A percentile compares a stretch with the other conserved stretches of the same genome.
These are phyloP conservation scores for Scutellaria galericulata DNA, from an alignment of 257 asterid species.

Conservation along the genomic window DNA sequence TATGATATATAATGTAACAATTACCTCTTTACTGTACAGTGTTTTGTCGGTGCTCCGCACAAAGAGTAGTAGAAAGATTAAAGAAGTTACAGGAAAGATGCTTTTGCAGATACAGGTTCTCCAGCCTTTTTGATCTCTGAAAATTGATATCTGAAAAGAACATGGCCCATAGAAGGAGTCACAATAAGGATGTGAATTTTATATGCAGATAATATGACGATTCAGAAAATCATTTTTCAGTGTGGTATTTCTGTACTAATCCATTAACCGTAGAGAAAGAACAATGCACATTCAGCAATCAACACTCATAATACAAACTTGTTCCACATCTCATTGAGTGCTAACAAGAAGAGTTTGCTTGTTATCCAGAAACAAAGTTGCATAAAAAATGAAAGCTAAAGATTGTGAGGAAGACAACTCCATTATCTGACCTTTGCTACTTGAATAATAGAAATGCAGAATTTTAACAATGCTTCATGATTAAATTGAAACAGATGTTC, in stretches of 20 bases:
- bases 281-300: not conserved
- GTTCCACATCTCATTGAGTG: not conserved
- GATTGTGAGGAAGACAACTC: too few relatives aligned
- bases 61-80: slow-evolving; percentile 45
- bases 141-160: slow-evolving; percentile 43
- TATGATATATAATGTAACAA: not conserved
- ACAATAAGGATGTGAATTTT: too few relatives aligned
- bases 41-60: slow-evolving; percentile 39
- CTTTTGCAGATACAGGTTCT: slow-evolving; percentile 46
- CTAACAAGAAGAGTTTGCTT: too few relatives aligned
- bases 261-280: not conserved
- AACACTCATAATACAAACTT: not conserved
- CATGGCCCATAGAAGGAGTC: not conserved
- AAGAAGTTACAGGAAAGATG: slow-evolving; percentile 47
- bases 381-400: too few relatives aligned
- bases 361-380: too few relatives aligned
- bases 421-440: too few relatives aligned
- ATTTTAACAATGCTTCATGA: not conserved
- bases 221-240: not conserved
- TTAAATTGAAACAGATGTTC: not conserved
- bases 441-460: too few relatives aligned
- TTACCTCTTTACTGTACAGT: slow-evolving; percentile 53
- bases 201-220: not conserved
- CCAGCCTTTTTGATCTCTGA: slow-evolving; percentile 46
- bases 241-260: not conserved